A percentile compares a stretch with the other conserved stretches of the same genome.
Evolutionary conservation across 148 eudicot genomes (phyloP).

Genomic region (Chenopodium suecicum): DNA sequence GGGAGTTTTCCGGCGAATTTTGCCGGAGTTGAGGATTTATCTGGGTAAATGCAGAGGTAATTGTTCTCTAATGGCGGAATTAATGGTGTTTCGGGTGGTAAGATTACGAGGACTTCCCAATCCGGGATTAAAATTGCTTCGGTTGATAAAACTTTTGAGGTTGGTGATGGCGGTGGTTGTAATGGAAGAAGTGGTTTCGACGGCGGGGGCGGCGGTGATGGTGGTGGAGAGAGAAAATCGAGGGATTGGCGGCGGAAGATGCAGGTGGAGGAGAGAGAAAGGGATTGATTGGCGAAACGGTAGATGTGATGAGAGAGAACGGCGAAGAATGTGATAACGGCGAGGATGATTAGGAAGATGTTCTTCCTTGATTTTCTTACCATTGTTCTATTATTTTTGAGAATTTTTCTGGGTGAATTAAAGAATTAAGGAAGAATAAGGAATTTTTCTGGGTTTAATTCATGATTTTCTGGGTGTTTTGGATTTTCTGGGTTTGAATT

Average conservation of each 20-base stretch:
- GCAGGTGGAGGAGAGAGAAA: neutral
- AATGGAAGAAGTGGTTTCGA: neutral
- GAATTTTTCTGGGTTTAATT: slow-evolving; percentile 9
- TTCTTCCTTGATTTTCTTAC: slow-evolving; percentile 12
- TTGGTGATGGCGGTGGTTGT: neutral
- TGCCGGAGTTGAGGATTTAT: slow-evolving; percentile 40
- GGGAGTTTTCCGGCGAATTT: slow-evolving; percentile 33
- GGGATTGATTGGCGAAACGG: slow-evolving; percentile 1
- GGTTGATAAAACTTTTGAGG: neutral
- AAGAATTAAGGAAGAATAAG: no score
- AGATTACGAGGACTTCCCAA: slow-evolving; percentile 55
- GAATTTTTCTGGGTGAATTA: neutral
- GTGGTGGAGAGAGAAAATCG: neutral
- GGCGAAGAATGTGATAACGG: slow-evolving; percentile 8
- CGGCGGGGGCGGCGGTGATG: neutral
- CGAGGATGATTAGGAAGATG: slow-evolving; percentile 13
- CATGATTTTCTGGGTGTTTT: neutral
- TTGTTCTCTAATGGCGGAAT: neutral
- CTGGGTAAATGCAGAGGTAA: slow-evolving; percentile 41
- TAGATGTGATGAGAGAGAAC: slow-evolving; percentile 28
- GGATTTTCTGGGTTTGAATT: neutral
- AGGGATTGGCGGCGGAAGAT: neutral
- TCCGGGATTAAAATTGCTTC: slow-evolving; percentile 51
- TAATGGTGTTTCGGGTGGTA: slow-evolving; percentile 27
- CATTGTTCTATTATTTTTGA: neutral